Evolutionary conservation across 495 filamentous ascomycete genomes (phyloP).

Genomic region (Thermothielavioides terrestris): DNA sequence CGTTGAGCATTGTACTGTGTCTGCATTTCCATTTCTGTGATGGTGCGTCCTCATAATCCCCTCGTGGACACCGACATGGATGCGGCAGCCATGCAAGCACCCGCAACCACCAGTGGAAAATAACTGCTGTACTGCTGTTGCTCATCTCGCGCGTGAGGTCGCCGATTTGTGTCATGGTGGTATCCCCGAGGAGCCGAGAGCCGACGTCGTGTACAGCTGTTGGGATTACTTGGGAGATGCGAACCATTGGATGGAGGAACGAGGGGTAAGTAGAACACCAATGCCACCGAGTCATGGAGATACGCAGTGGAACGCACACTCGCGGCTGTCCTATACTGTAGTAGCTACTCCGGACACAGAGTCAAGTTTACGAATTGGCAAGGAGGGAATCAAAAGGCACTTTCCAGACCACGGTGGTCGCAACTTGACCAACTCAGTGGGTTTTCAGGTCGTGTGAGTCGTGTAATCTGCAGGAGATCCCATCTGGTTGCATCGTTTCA

Average conservation of each 20-base stretch:
- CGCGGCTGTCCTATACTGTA: background rate
- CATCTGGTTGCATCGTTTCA: too few relatives aligned
- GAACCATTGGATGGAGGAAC: slow-evolving; percentile 3
- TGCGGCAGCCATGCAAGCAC: background rate
- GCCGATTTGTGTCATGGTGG: slow-evolving; percentile 12
- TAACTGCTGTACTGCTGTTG: slow-evolving; percentile 2
- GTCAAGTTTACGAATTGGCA: too few relatives aligned
- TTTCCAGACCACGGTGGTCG: too few relatives aligned
- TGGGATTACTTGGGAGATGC: too few relatives aligned
- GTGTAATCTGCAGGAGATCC: too few relatives aligned
- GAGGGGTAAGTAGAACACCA: background rate
- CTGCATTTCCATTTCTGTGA: background rate
- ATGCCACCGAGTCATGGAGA: background rate
- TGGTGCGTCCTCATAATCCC: slow-evolving; percentile 4
- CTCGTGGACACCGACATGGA: background rate
- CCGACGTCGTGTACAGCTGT: background rate
- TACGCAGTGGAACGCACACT: background rate
- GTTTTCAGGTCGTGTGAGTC: too few relatives aligned
- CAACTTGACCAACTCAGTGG: too few relatives aligned
- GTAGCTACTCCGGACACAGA: background rate
- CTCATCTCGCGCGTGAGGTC: slow-evolving; percentile 3
- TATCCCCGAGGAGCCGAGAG: slow-evolving; percentile 10
- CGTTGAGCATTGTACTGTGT: too few relatives aligned
- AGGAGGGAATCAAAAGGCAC: too few relatives aligned
- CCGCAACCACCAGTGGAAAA: background rate